Base-by-base conservation (phyloP, 371 early-diverging fungal genomes). In the Mucor sp. region DNA sequence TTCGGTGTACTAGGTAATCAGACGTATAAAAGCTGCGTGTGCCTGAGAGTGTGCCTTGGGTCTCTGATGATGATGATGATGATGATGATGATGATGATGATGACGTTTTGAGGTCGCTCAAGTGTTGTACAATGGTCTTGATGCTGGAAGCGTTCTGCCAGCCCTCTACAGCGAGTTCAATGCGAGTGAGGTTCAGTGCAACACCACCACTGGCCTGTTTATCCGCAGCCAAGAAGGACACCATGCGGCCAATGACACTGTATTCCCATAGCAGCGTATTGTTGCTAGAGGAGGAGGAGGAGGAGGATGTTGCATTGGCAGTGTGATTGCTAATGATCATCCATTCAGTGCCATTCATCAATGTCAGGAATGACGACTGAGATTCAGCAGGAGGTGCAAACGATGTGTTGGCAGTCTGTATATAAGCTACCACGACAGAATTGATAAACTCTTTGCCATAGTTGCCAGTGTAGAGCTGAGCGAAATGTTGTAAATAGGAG, bases 331-430 rank as follows among this genome's bases (percentile, higher is more conserved):
- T 61, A 12, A 74, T 39, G 11, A 70, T 69, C 71, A 73, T 71
- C 77, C 77, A 76, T 47, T 76, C 71, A 0, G 77, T 71, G 47
- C 77, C 77, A 44, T 74, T 62, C 41, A 76, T 32, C 9, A 76
- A 33, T 0, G 59, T 66, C 19, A 58, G 14, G 19, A 76, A 76
- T 0, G 71, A 61, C 2, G 48, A 8, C 28, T 71, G 74, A 21
- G 71, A 60, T 5, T 33, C 41, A 2, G n/a, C n/a, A 43, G 64
- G 59, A n/a, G 71, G 58, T 0, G 59, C 48, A 39, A 64, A 64
- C 3, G 58, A n/a, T 17, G 71, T 74, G 21, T 50, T 53, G 12
- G 41, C 19, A 2, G 75, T 69, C 57, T 71, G 71, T 15, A 50
- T 44, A 27, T 58, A 68, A 6, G 62, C 30, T 6, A 58, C 41